phyloP scores from a whole-genome alignment of 2,329 filamentous ascomycete species.

The Bipolaris zeicola region DNA sequence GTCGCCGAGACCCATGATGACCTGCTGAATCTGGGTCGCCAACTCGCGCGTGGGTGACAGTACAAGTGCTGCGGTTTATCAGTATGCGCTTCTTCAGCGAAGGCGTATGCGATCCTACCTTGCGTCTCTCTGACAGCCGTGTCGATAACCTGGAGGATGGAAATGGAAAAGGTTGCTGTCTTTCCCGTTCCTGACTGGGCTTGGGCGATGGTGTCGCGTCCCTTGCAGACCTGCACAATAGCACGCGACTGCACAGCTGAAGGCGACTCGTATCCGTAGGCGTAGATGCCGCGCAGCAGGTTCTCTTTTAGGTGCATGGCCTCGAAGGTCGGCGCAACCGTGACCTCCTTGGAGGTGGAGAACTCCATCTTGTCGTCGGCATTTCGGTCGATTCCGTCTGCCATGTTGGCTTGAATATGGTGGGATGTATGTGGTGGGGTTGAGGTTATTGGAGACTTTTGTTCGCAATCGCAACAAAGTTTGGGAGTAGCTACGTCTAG shows the following conservation, averaged over 20 bases:
- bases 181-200: conserved; percentile 97
- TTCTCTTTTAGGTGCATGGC: conserved; percentile 96
- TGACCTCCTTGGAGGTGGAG: conserved; percentile 96
- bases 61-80: conserved; percentile 69
- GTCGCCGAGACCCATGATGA: conserved; percentile 99
- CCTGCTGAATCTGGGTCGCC: conserved; percentile 96
- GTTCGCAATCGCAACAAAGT: conserved; percentile 28
- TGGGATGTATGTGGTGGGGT: neutral
- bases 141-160: conserved; percentile 94
- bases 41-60: conserved; percentile 95
- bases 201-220: conserved; percentile 97
- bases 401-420: conserved; percentile 65
- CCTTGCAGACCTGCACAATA: conserved; percentile 99
- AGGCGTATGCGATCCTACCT: conserved; percentile 47
- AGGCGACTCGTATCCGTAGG: conserved; percentile 97
- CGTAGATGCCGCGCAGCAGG: conserved; percentile 94
- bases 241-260: conserved; percentile 97
- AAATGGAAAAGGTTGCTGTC: conserved; percentile 95
- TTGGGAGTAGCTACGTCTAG: conserved; percentile 22
- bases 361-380: conserved; percentile 98
- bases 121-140: conserved; percentile 91
- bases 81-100: conserved; percentile 11
- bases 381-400: conserved; percentile 90
- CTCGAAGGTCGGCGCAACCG: conserved; percentile 77
- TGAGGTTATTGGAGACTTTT: conserved; percentile 9